Base-by-base conservation (phyloP, 805 yeast species). In the Hanseniaspora vineae region DNA sequence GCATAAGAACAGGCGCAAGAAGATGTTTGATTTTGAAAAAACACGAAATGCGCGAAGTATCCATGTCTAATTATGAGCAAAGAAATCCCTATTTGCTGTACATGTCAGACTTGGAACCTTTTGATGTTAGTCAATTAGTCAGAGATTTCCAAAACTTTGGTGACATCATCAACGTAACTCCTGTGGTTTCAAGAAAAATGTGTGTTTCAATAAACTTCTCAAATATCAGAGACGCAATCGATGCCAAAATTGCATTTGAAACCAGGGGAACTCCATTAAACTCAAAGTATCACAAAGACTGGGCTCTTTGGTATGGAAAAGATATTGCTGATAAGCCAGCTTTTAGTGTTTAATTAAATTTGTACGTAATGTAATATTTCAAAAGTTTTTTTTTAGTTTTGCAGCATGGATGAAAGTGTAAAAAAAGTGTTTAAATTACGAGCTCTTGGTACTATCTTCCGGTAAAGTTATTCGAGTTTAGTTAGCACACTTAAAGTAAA, bases 261-360 rank as follows among this genome's bases (percentile, higher is more conserved):
- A 52, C 60, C 31, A 55, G 59, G 17, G 52, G 51, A 9, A 61
- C 75, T 0, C 47, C 39, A 2, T 54, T 80, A 54, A 57, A 66
- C 46, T 53, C 53, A 4, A 77, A 72, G 53, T 84, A 80, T 46
- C 52, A 51, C 55, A 60, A 59, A 11, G 74, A 67, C 4, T 84
- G 92, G 92, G 62, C 69, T 8, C 62, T 80, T 1, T 73, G 79
- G 77, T 84, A 76, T 53, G 84, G 82, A 0, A 72, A 71, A 42
- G 94, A 84, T 59, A 74, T 76, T 1, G 70, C 84, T 6, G 88
- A 82, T 53, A 68, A 62, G 49, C 78, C 79, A 5, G 72, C 80
- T n/a, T 44, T 44, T 35, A 20, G 39, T 8, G 35, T 33, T n/a
- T 39, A 39, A 39, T n/a, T 33, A 33, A 6, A 5, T 23, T 23